Percentiles rank a stretch among this genome's conserved stretches.
Conservation (phyloP, 2,329 filamentous ascomycete species). For the Epichloe typhina region DNA sequence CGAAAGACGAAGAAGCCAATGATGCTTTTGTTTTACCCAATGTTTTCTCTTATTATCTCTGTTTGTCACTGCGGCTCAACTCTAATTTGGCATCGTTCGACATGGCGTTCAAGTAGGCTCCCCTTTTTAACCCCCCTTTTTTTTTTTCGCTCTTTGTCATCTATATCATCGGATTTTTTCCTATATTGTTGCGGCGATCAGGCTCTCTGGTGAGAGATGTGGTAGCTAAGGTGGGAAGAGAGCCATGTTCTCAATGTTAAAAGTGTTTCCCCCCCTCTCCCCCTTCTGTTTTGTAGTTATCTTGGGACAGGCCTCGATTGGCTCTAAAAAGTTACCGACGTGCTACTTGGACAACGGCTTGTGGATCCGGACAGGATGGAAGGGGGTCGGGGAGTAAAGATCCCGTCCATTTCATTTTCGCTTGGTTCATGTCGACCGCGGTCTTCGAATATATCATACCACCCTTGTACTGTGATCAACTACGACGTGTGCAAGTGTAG, state of each 20-base stretch:
- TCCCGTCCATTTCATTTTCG: not conserved
- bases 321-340: not conserved
- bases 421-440: slow-evolving; percentile 4
- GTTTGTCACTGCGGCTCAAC: slow-evolving; percentile 17
- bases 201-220: slow-evolving; percentile 14
- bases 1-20: not conserved
- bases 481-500: not conserved
- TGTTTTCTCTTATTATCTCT: slow-evolving; percentile 12
- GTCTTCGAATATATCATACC: slow-evolving; percentile 5
- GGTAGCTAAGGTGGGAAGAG: slow-evolving; percentile 19
- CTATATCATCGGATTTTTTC: slow-evolving; percentile 23
- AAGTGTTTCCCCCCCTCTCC: not conserved
- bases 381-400: not conserved
- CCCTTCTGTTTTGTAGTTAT: not conserved
- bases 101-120: slow-evolving; percentile 23
- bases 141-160: slow-evolving; percentile 5
- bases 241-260: slow-evolving; percentile 10
- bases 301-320: not conserved
- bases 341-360: not conserved
- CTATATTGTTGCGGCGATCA: slow-evolving; percentile 21
- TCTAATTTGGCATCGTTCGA: slow-evolving; percentile 28
- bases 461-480: not conserved
- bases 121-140: no score
- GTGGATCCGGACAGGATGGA: not conserved
- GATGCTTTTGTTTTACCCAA: not conserved